A percentile compares a stretch with the other conserved stretches of the same genome.
These are phyloP conservation scores for Coemansia sp. DNA, from an alignment of 192 early-diverging fungal species.

Conservation along the genomic window DNA sequence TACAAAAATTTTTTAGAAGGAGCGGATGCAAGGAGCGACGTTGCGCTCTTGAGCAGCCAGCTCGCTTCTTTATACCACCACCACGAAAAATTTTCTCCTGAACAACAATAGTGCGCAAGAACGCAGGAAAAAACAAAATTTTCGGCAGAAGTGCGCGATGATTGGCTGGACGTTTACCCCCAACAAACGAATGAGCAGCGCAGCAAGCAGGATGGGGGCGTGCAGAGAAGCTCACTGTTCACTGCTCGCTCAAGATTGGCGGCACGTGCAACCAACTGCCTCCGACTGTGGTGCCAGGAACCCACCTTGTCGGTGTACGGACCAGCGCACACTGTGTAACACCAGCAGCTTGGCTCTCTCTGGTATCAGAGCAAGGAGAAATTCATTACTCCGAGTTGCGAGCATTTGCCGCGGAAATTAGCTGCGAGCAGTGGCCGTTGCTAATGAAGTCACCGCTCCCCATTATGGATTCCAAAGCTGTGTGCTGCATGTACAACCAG, in stretches of 20 bases:
- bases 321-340: background rate
- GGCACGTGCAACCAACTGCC: background rate
- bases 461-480: background rate
- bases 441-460: background rate
- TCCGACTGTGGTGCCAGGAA: background rate
- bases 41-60: background rate
- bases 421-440: background rate
- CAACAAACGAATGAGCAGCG: background rate
- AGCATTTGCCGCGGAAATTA: background rate
- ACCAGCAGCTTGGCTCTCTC: background rate
- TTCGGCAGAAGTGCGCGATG: background rate
- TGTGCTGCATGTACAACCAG: background rate
- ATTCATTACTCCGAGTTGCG: background rate
- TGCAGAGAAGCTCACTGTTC: background rate
- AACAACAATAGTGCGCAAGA: slow-evolving; percentile 5
- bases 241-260: background rate
- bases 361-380: background rate
- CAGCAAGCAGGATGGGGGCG: background rate
- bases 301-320: background rate
- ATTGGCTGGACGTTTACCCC: slow-evolving; percentile 11
- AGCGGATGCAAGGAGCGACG: slow-evolving; percentile 41
- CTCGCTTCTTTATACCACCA: slow-evolving; percentile 26
- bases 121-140: slow-evolving; percentile 5
- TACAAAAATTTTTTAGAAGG: slow-evolving; percentile 32
- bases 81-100: slow-evolving; percentile 9